Evolutionary conservation across 352 stramenopile genomes (phyloP).

Genomic region (Phytophthora macrochlamydospora): DNA sequence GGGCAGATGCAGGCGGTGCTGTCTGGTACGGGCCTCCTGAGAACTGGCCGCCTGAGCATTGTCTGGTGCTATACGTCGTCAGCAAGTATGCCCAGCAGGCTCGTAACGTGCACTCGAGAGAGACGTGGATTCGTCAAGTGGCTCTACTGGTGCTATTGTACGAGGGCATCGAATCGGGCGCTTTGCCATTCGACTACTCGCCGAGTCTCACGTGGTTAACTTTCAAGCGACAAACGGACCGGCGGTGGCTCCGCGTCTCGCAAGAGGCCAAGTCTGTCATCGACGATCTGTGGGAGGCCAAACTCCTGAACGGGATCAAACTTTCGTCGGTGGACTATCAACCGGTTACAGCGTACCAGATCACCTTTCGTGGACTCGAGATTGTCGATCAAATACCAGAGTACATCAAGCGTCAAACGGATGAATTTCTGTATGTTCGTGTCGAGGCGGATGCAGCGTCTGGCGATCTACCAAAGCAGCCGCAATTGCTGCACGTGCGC

Average conservation of each 20-base stretch:
- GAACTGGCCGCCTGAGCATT: slow-evolving; percentile 92
- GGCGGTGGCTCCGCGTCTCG: slow-evolving; percentile 90
- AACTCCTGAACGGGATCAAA: slow-evolving; percentile 95
- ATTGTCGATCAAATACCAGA: slow-evolving; percentile 90
- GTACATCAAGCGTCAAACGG: slow-evolving; percentile 66
- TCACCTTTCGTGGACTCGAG: slow-evolving; percentile 87
- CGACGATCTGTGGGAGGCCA: slow-evolving; percentile 95
- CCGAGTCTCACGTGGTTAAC: slow-evolving; percentile 93
- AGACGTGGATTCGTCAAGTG: slow-evolving; percentile 95
- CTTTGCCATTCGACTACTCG: slow-evolving; percentile 96
- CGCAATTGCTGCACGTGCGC: slow-evolving; percentile 48
- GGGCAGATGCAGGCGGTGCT: slow-evolving; percentile 17
- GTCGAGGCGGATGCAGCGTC: not conserved
- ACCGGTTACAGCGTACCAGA: slow-evolving; percentile 96
- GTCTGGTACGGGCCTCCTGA: slow-evolving; percentile 66
- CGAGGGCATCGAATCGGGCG: slow-evolving; percentile 94
- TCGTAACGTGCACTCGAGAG: slow-evolving; percentile 77
- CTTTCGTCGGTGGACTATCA: slow-evolving; percentile 93
- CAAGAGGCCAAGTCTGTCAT: slow-evolving; percentile 96
- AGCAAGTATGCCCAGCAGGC: slow-evolving; percentile 93
- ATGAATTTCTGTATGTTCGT: slow-evolving; percentile 59
- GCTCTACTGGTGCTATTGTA: slow-evolving; percentile 96
- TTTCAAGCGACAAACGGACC: slow-evolving; percentile 79
- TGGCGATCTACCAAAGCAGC: slow-evolving; percentile 7
- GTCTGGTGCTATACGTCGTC: slow-evolving; percentile 95